Base-by-base conservation (phyloP, 2,329 filamentous ascomycete genomes). In the Pseudogymnoascus sp. region DNA sequence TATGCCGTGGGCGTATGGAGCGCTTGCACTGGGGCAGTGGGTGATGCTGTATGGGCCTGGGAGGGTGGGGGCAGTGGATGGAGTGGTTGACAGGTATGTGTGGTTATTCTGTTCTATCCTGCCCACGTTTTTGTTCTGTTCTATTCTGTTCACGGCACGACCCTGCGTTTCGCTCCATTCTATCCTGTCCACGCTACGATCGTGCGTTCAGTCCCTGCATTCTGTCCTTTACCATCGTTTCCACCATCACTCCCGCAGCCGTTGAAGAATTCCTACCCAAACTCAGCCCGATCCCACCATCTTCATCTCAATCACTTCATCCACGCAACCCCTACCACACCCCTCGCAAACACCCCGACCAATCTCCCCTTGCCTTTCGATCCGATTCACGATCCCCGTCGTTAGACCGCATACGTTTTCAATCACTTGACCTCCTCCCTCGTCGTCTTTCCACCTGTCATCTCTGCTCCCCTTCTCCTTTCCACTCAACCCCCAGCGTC, bases 1-100 rank as follows among this genome's bases (percentile, higher is more conserved):
- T 76, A 96, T 96, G 92, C 93, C 93, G 68, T 98, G 93, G 93
- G 83, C 96, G 64, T 83, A 82, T 73, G 91, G 91, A 73, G 79
- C 85, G 69, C 75, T 95, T 66, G 89, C 90, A 64, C 83, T 96
- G 76, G 75, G 89, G 69, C 91, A 95, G 77, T 88, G 90, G 81
- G 81, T 86, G 69, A 82, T 87, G 71, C 77, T 93, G 72, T 80
- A 81, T 71, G 91, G 92, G 23, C 90, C 90, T 68, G 90, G 92
- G 71, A 84, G 78, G 77, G 77, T 96, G 68, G 92, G 90, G 73
- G 83, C 84, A 71, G 85, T 89, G 28, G 84, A 96, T 75, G 88
- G 92, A 68, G 82, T 87, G 75, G 79, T 97, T 77, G 93, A 98
- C 80, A 96, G 92, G 93, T 98, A 86, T 88, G 91, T 83, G 63